Conservation (phyloP, 208 protist species). For the Trypanosoma brucei region DNA sequence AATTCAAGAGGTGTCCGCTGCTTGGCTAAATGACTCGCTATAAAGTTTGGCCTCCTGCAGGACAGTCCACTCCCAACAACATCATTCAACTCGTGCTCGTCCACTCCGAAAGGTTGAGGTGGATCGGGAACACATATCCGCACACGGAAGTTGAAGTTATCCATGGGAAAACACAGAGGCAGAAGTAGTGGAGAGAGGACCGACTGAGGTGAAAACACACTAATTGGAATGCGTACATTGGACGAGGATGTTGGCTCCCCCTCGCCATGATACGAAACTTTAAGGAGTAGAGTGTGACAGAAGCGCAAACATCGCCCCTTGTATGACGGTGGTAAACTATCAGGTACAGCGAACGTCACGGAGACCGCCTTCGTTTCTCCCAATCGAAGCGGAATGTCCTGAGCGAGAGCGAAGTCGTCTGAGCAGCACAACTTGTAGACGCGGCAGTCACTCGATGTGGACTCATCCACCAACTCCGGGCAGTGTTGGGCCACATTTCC, state of each 20-base stretch:
- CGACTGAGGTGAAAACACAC: conserved; percentile 13
- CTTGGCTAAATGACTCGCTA: conserved; percentile 13
- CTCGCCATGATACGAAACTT: not conserved
- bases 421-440: conserved; percentile 21
- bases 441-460: conserved; percentile 2
- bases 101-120: no score
- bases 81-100: no score
- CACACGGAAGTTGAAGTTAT: conserved; percentile 25
- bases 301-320: conserved; percentile 26
- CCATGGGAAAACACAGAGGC: conserved; percentile 33
- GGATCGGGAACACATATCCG: conserved; percentile 21
- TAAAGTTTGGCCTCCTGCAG: not conserved
- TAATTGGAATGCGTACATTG: conserved; percentile 13
- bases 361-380: conserved; percentile 19
- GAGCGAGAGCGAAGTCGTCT: conserved; percentile 11
- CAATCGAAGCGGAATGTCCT: conserved; percentile 13
- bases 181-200: conserved; percentile 14
- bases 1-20: conserved; percentile 28
- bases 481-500: not conserved
- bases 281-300: conserved; percentile 20
- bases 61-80: no score
- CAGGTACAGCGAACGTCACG: conserved; percentile 42
- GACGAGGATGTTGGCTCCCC: not conserved
- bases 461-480: not conserved
- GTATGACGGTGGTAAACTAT: conserved; percentile 44